These are phyloP conservation scores for Blastobotrys malaysiensis DNA, from an alignment of 1,139 yeast genomes.

Conservation along the genomic window DNA sequence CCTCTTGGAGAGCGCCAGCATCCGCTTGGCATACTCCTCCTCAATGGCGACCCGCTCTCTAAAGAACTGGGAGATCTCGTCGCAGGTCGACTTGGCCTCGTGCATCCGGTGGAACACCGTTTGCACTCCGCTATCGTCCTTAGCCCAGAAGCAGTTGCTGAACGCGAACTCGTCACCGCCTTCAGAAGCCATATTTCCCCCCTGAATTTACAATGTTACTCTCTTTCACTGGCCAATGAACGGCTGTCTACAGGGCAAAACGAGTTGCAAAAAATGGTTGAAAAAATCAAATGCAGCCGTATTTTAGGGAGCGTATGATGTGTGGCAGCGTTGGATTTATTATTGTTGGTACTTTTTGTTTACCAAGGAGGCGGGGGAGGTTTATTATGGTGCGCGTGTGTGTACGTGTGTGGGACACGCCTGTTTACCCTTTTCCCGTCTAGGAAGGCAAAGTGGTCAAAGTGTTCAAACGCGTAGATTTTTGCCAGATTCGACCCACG, in stretches of 20 bases:
- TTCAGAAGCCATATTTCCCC: constrained; percentile 5
- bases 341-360: background rate
- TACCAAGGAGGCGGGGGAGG: background rate
- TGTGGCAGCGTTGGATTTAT: background rate
- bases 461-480: background rate
- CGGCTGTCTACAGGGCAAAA: background rate
- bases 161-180: constrained; percentile 29
- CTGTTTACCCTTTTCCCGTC: background rate
- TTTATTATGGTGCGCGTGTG: background rate
- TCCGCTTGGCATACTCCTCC: constrained; percentile 59
- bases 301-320: background rate
- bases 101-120: constrained; percentile 46
- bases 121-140: constrained; percentile 46
- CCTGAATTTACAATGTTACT: background rate
- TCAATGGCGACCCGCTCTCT: constrained; percentile 54
- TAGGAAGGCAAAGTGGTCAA: background rate
- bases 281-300: background rate
- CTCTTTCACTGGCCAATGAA: background rate
- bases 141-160: constrained; percentile 51
- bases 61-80: constrained; percentile 40
- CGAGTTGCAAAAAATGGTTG: background rate
- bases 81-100: constrained; percentile 45
- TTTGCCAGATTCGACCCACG: background rate
- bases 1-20: constrained; percentile 48
- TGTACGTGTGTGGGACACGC: background rate